A percentile compares a stretch with the other conserved stretches of the same genome.
Conservation (phyloP, 768 basidiomycete genomes). For the Pleurotus platypus region DNA sequence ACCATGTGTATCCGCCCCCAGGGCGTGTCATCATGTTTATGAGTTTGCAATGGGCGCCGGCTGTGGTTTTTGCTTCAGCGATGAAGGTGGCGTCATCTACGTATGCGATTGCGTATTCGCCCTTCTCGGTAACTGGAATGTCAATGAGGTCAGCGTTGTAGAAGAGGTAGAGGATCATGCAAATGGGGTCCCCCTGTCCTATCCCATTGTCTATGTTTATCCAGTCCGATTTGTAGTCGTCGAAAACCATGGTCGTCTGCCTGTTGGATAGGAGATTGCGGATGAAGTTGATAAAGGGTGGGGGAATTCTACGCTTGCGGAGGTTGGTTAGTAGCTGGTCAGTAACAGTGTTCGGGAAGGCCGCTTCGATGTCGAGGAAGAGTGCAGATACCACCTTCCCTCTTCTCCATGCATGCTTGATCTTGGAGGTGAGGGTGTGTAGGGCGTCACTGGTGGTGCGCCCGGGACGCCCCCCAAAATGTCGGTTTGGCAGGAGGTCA, state of each 20-base stretch:
- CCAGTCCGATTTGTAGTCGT: conserved; percentile 9
- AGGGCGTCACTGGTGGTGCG: conserved; percentile 31
- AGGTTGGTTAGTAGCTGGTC: conserved; percentile 28
- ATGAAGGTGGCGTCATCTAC: conserved; percentile 15
- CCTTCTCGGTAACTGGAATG: background rate
- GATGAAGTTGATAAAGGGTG: conserved; percentile 15
- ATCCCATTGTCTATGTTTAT: background rate
- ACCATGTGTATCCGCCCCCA: conserved; percentile 15
- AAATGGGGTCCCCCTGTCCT: conserved; percentile 4
- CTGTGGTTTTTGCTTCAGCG: conserved; percentile 6
- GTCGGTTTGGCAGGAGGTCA: conserved; percentile 25
- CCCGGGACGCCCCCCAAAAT: conserved; percentile 37
- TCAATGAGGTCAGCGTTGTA: conserved; percentile 21
- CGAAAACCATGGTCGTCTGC: conserved; percentile 16
- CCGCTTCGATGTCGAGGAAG: conserved; percentile 39
- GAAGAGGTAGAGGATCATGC: conserved; percentile 13
- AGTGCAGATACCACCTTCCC: conserved; percentile 29
- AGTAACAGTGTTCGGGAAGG: conserved; percentile 35
- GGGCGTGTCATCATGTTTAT: conserved; percentile 12
- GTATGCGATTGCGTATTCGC: conserved; percentile 8
- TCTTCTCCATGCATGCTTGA: conserved; percentile 33
- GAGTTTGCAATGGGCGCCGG: conserved; percentile 2
- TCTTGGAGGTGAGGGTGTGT: conserved; percentile 23
- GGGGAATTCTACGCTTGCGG: conserved; percentile 20
- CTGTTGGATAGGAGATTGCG: conserved; percentile 10